phyloP scores from a whole-genome alignment of 1,284 basidiomycete species.

The Lentinula novae-zelandiae region DNA sequence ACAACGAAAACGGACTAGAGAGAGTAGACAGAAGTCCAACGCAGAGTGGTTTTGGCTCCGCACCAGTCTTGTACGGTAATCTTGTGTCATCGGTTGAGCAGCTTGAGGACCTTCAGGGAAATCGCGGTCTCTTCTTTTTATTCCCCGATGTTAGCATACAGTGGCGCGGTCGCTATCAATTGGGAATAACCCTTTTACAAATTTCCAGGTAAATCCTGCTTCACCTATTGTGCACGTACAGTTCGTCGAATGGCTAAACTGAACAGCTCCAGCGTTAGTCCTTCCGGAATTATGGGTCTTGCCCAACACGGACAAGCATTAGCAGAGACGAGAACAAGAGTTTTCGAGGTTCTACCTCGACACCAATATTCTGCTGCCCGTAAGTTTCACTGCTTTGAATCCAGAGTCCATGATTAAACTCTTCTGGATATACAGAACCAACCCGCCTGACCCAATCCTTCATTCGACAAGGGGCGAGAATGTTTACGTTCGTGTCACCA shows the following conservation, averaged over 20 bases:
- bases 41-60: constrained; percentile 34
- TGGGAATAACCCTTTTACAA: constrained; percentile 72
- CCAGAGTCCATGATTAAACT: constrained; percentile 15
- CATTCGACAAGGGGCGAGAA: constrained; percentile 73
- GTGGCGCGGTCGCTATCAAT: constrained; percentile 69
- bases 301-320: constrained; percentile 55
- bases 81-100: constrained; percentile 78
- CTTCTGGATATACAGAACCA: constrained; percentile 33
- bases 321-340: constrained; percentile 63
- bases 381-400: constrained; percentile 37
- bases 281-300: constrained; percentile 43
- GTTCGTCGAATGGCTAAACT: constrained; percentile 19
- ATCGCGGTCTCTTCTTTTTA: constrained; percentile 78
- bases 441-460: constrained; percentile 66
- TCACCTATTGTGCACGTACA: constrained; percentile 10
- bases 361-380: constrained; percentile 75
- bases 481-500: constrained; percentile 46
- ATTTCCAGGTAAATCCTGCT: constrained; percentile 66
- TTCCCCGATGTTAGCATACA: constrained; percentile 89
- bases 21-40: constrained; percentile 55
- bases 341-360: constrained; percentile 75
- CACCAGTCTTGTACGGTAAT: constrained; percentile 75
- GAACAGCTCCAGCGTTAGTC: constrained; percentile 41
- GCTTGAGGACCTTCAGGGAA: constrained; percentile 74
- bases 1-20: constrained; percentile 55